Evolutionary conservation across 75 land plant species (phyloP).

Genomic region (Pseudotsuga menziesii): DNA sequence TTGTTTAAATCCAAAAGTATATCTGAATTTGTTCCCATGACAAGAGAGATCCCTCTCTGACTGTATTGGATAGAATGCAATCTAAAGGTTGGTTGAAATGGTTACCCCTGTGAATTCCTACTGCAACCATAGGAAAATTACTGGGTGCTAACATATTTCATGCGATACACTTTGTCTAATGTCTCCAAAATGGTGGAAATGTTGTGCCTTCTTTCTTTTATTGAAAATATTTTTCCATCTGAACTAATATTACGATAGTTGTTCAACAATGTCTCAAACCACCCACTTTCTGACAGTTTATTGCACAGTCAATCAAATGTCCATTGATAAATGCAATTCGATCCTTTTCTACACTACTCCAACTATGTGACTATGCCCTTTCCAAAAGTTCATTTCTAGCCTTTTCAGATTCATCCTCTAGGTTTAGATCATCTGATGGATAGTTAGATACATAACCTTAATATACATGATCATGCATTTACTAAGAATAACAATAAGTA

Average conservation of each 20-base stretch:
- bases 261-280: conserved; percentile 87
- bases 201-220: conserved; percentile 42
- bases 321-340: conserved; percentile 70
- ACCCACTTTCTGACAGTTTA: conserved; percentile 77
- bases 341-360: conserved; percentile 86
- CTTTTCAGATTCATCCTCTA: conserved; percentile 82
- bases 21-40: no score
- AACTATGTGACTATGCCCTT: conserved; percentile 92
- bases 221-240: conserved; percentile 71
- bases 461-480: background rate
- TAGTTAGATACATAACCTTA: conserved; percentile 62
- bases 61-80: no score
- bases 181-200: conserved; percentile 34
- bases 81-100: no score
- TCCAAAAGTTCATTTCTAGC: conserved; percentile 92
- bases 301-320: conserved; percentile 63
- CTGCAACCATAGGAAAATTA: no score
- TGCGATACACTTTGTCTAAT: conserved; percentile 62
- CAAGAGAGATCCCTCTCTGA: no score
- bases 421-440: conserved; percentile 54
- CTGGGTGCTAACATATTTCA: conserved; percentile 74
- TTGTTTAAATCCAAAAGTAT: no score
- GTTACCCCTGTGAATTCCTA: no score
- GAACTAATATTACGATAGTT: conserved; percentile 78
- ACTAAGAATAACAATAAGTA: background rate